Base-by-base conservation (phyloP, 139 green algal genomes). In the Helicosporidium sp. region DNA sequence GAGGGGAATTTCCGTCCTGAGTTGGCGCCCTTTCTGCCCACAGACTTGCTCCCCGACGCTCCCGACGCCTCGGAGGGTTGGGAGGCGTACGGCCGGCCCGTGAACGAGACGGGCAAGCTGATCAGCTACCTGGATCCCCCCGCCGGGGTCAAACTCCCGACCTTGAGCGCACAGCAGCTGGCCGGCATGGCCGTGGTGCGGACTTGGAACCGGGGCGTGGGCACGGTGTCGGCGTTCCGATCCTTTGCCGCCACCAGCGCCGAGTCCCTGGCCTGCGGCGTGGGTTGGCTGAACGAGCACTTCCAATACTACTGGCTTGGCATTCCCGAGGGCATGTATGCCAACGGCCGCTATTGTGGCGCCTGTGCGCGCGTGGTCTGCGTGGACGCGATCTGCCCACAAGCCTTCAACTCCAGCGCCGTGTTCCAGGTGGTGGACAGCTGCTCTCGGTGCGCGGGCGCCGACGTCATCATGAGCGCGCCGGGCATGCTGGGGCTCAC, bases 401-500 rank as follows among this genome's bases (percentile, higher is more conserved):
- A 40, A 25, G 40, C 41, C 23, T 17, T 60, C 25, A 23, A 43
- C 19, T 5, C 6, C 18, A 34, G 25, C 18, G 7, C 6, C 6
- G 25, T 26, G 5, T 60, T 60, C 41, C 52, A 52, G 52, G 26
- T 60, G 17, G 22, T 28, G 7, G 52, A 60, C n/a, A n/a, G 20
- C 29, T 52, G 52, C 28, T 13, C n/a, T 6, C 26, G 43, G 4
- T 60, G 52, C 31, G 18, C 29, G 23, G 23, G n/a, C 18, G 48
- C 41, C 48, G 26, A 41, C 12, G 22, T 60, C 19, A 26, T 54
- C 0, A 20, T 52, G 16, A 41, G 39, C 20, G 24, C 37, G 48
- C 23, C 8, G 28, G 51, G 51, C 13, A 24, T 34, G 19, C 27
- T 17, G 16, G n/a, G 23, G 6, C 17, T 47, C 19, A 44, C 44